Percentiles rank a stretch among this genome's conserved stretches.
Conservation (phyloP, 2,329 filamentous ascomycete species). For the Clonostachys sp. region DNA sequence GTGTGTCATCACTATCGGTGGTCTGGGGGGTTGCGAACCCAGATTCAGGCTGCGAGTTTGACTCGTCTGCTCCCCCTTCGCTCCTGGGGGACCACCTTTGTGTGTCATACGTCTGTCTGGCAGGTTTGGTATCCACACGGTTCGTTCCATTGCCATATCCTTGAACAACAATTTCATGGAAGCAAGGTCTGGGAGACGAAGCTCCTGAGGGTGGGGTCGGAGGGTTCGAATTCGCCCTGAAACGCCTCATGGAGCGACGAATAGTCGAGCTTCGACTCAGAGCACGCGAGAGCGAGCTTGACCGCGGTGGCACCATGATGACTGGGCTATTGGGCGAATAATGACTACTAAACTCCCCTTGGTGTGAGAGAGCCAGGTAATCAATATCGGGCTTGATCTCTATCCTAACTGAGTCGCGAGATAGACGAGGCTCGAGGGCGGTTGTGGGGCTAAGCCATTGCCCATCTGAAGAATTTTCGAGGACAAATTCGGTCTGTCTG, state of each 20-base stretch:
- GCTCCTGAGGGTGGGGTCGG: constrained; percentile 8
- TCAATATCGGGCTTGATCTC: constrained; percentile 54
- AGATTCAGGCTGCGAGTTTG: constrained; percentile 1
- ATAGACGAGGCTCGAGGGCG: no score
- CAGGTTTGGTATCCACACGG: constrained; percentile 10
- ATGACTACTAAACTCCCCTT: constrained; percentile 4
- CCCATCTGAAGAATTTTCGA: constrained; percentile 2
- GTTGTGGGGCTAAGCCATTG: background rate
- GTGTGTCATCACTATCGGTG: constrained; percentile 15
- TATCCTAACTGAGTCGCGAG: constrained; percentile 8
- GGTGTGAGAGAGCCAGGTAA: constrained; percentile 41
- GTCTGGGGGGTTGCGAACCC: constrained; percentile 14
- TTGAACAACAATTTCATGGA: constrained; percentile 47
- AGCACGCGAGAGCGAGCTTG: constrained; percentile 19
- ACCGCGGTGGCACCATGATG: constrained; percentile 11
- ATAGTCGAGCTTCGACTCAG: constrained; percentile 25
- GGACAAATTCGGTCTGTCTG: constrained; percentile 15
- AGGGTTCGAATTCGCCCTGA: constrained; percentile 13
- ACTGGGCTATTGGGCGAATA: constrained; percentile 6
- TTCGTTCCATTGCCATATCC: constrained; percentile 52
- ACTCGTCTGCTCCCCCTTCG: background rate
- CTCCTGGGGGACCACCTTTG: background rate
- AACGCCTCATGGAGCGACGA: constrained; percentile 23
- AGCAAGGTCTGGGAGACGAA: constrained; percentile 13
- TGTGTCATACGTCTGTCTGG: constrained; percentile 2